Evolutionary conservation across 1,139 yeast species (phyloP).

Genomic region (Pichia terricola): DNA sequence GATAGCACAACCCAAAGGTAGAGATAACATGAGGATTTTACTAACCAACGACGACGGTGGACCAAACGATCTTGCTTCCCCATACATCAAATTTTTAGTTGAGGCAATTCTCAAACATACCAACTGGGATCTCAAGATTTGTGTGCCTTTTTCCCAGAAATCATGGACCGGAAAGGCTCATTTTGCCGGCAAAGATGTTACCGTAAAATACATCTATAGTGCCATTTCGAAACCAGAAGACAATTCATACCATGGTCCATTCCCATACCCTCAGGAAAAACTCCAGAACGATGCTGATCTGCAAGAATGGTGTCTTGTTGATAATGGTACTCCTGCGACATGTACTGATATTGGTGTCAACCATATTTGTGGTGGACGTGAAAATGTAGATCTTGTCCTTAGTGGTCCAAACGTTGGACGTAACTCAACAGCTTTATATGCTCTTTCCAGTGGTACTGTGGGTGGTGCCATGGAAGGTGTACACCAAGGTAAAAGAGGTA

Average conservation of each 20-base stretch:
- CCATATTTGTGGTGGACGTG: conserved; percentile 40
- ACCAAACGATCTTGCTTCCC: conserved; percentile 68
- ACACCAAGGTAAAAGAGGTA: conserved; percentile 61
- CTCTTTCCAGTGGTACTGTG: conserved; percentile 89
- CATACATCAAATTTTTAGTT: conserved; percentile 75
- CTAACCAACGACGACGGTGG: conserved; percentile 96
- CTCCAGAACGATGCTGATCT: conserved; percentile 22
- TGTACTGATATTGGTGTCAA: conserved; percentile 87
- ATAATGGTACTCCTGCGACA: conserved; percentile 86
- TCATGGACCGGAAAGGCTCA: conserved; percentile 99
- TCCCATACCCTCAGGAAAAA: conserved; percentile 32
- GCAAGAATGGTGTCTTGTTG: conserved; percentile 76
- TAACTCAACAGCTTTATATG: conserved; percentile 83
- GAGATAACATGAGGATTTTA: conserved; percentile 15
- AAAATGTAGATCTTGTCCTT: conserved; percentile 71
- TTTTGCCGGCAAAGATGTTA: conserved; percentile 72
- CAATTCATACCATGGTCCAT: conserved; percentile 64
- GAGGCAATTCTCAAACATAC: conserved; percentile 56
- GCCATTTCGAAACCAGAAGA: conserved; percentile 31
- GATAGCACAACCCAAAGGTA: no score
- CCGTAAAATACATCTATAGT: conserved; percentile 60
- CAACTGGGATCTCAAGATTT: conserved; percentile 79
- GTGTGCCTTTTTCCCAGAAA: conserved; percentile 70
- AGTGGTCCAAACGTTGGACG: conserved; percentile 96
- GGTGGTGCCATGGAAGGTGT: conserved; percentile 97